Conservation (phyloP, 2,329 filamentous ascomycete species). For the Grosmannia serpens region DNA sequence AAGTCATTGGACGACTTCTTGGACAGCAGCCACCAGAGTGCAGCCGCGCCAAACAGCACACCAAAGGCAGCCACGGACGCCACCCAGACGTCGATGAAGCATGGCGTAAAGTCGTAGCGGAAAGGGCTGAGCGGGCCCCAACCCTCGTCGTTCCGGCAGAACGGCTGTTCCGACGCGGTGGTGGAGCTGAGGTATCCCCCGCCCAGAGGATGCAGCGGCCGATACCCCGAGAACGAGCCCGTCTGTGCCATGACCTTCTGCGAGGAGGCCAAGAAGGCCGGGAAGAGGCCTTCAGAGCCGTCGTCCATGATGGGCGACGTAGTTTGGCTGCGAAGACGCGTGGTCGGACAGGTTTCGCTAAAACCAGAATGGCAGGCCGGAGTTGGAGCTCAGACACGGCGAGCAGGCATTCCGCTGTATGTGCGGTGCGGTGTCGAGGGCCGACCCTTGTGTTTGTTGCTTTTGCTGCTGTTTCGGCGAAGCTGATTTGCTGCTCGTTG, state of each 20-base stretch:
- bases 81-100: conserved; percentile 90
- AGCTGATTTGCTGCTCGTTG: neutral
- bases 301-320: conserved; percentile 1
- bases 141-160: conserved; percentile 83
- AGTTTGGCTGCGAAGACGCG: neutral
- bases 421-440: neutral
- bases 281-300: conserved; percentile 2
- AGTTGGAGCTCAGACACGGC: neutral
- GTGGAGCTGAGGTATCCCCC: conserved; percentile 49
- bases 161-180: conserved; percentile 46
- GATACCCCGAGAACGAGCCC: conserved; percentile 50
- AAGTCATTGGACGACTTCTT: conserved; percentile 56
- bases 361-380: neutral
- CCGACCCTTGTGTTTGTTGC: neutral
- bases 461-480: neutral
- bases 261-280: conserved; percentile 10
- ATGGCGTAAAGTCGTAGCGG: conserved; percentile 91
- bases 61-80: conserved; percentile 68
- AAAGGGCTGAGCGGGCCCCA: conserved; percentile 87
- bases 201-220: conserved; percentile 37
- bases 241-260: conserved; percentile 40
- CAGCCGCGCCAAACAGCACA: conserved; percentile 62
- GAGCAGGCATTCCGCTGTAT: neutral
- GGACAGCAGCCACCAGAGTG: conserved; percentile 68
- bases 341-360: neutral